Percentiles rank a stretch among this genome's conserved stretches.
These are phyloP conservation scores for Solanum paucissectum DNA, from an alignment of 257 asterid genomes.

Conservation along the genomic window DNA sequence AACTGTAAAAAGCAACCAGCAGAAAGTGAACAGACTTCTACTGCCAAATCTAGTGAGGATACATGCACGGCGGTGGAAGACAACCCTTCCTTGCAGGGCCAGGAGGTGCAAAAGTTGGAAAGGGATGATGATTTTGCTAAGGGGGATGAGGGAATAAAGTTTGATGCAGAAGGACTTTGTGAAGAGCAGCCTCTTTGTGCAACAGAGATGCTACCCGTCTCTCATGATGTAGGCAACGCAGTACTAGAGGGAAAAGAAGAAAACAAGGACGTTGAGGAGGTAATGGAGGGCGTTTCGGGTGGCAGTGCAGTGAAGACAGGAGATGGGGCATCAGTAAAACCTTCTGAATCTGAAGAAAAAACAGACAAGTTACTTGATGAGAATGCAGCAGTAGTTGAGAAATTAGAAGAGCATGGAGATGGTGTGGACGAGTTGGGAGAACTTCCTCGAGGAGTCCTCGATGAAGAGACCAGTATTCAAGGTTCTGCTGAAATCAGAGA, in stretches of 20 bases:
- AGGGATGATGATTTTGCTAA: not conserved
- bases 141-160: not conserved
- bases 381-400: not conserved
- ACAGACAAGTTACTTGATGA: not conserved
- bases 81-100: not conserved
- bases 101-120: not conserved
- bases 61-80: not conserved
- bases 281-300: not conserved
- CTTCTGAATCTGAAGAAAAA: not conserved
- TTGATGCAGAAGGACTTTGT: not conserved
- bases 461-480: not conserved
- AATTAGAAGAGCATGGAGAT: conserved; percentile 1
- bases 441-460: not conserved
- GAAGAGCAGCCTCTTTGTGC: not conserved
- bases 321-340: not conserved
- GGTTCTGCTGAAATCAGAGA: not conserved
- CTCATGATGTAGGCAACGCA: not conserved
- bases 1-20: conserved; percentile 1
- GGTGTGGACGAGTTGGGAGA: not conserved
- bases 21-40: not conserved
- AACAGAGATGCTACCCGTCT: not conserved
- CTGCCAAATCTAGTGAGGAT: not conserved
- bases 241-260: not conserved
- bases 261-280: not conserved
- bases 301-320: not conserved